Base-by-base conservation (phyloP, 73 alveolate species). In the Durusdinium trenchii region DNA sequence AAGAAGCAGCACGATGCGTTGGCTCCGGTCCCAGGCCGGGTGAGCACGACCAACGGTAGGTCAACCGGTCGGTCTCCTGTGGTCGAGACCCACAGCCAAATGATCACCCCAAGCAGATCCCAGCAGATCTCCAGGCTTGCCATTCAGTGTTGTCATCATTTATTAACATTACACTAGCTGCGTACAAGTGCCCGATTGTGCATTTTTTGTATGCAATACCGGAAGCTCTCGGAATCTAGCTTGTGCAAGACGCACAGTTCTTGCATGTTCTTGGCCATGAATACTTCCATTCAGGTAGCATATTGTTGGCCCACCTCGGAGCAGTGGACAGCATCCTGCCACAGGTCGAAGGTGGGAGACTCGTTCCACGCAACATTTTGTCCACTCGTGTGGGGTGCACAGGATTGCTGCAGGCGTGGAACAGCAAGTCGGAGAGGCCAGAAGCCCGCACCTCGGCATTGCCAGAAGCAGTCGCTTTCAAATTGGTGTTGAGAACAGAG, bases 371-470 rank as follows among this genome's bases (percentile, higher is more conserved):
- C n/a, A n/a, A n/a, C n/a, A n/a, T n/a, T n/a, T n/a, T n/a, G n/a
- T n/a, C n/a, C n/a, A n/a, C n/a, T n/a, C n/a, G n/a, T n/a, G n/a
- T n/a, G n/a, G n/a, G n/a, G n/a, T n/a, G n/a, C 73, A 60, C n/a
- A 60, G 90, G 90, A 79, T 79, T 86, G 83, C 83, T 86, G 82
- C 81, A 45, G 95, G 18, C 95, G 16, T 86, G 75, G 83, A 86
- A 86, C 76, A 64, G 46, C 38, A 86, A 61, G 64, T 86, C 95
- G 46, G 60, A 86, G 40, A 61, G 95, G 62, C 78, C 78, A 23
- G 95, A 86, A 86, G 95, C 95, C 60, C 38, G 95, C 30, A 12
- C 47, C 82, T 16, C 36, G 43, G 82, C 26, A n/a, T 46, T n/a
- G 60, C 51, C 12, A 57, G 23, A 57, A 57, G 23, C 32, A 16